Base-by-base conservation (phyloP, 495 filamentous ascomycete species). In the Pyrenopolyporus hunteri region DNA sequence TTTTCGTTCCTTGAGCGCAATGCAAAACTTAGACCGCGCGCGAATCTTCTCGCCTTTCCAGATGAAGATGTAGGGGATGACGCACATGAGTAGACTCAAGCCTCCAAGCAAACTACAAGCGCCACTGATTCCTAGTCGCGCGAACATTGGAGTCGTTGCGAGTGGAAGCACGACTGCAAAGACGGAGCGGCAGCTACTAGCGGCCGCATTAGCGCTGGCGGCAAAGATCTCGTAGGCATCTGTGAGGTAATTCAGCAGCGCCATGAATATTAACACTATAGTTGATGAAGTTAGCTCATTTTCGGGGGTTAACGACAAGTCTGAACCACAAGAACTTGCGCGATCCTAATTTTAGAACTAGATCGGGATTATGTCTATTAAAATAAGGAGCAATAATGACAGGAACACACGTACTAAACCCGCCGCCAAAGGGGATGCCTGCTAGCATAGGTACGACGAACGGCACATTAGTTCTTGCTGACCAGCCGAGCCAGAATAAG, bases 191-290 rank as follows among this genome's bases (percentile, higher is more conserved):
- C 81, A 72, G 43, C 82, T 83, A 0, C 81, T 82, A 0, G 85
- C 81, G 0, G 87, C 87, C 0, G 89, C 87, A 63, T 89, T 77
- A 1, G 89, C 89, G 14, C 79, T 83, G 3, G 89, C 89, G 1
- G 89, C 86, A 68, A 85, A 91, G 47, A 87, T 82, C 46, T 83
- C 82, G 71, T 93, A 92, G 7, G 88, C 88, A 66, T 93, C 89
- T 8, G 87, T 87, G 19, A 91, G 76, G 57, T 91, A 92, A 62
- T 89, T 91, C 3, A 89, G 73, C 11, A 87, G 73, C 0, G 81
- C 79, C 47, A 86, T 85, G 72, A 88, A 89, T 17, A 85, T 80
- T 2, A 83, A 75, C 22, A 84, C 61, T 64, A 25, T n/a, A 22
- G 4, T 4, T 25, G 22, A 9, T 6, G 1, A 26, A 20, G 35